These are phyloP conservation scores for Hericium coralloides DNA, from an alignment of 768 basidiomycete genomes.

Conservation along the genomic window DNA sequence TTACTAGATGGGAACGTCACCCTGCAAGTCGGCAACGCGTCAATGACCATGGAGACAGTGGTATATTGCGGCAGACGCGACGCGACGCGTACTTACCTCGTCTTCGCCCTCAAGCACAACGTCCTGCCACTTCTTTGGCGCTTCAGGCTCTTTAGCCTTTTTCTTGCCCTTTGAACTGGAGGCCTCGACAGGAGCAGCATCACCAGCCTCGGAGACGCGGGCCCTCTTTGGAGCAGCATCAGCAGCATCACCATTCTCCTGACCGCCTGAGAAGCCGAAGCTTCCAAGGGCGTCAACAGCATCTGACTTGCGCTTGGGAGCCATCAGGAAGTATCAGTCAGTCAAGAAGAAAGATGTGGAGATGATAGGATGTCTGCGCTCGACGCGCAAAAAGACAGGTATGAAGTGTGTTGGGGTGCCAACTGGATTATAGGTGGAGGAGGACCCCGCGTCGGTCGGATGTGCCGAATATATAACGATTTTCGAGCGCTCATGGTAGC, in stretches of 20 bases:
- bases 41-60: not conserved
- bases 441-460: not conserved
- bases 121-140: slow-evolving; percentile 26
- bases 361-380: too few relatives aligned
- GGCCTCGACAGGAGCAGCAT: slow-evolving; percentile 15
- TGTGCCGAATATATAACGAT: not conserved
- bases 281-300: slow-evolving; percentile 15
- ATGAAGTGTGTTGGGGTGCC: not conserved
- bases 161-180: slow-evolving; percentile 12
- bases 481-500: not conserved
- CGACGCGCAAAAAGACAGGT: not conserved
- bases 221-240: slow-evolving; percentile 23
- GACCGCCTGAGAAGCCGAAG: slow-evolving; percentile 9
- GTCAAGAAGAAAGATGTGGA: too few relatives aligned
- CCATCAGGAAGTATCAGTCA: slow-evolving; percentile 17
- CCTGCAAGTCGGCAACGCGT: slow-evolving; percentile 11
- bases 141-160: slow-evolving; percentile 15
- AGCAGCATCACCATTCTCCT: slow-evolving; percentile 14
- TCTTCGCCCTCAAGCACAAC: slow-evolving; percentile 32
- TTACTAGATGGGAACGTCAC: slow-evolving; percentile 24
- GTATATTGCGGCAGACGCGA: not conserved
- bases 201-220: slow-evolving; percentile 19
- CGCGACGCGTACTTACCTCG: slow-evolving; percentile 21
- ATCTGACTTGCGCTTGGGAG: slow-evolving; percentile 37
- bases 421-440: not conserved